phyloP scores from a whole-genome alignment of 2,329 filamentous ascomycete species.

The Aureobasidium subglaciale region DNA sequence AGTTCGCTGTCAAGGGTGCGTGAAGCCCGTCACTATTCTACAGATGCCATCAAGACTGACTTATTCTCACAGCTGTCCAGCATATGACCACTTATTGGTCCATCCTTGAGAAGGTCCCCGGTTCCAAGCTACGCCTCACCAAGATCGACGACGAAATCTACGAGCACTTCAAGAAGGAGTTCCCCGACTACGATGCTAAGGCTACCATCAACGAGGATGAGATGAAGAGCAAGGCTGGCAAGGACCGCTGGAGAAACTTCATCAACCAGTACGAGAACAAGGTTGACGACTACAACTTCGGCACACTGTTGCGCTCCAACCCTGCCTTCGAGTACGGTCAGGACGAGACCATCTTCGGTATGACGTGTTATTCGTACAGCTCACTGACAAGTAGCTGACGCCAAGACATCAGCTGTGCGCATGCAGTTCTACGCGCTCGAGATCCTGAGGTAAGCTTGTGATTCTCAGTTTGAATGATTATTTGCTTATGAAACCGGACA shows the following conservation, averaged over 20 bases:
- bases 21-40: background rate
- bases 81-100: slow-evolving; percentile 97
- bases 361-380: slow-evolving; percentile 23
- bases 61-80: slow-evolving; percentile 60
- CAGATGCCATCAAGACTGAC: background rate
- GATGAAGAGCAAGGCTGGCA: slow-evolving; percentile 96
- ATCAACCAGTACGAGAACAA: slow-evolving; percentile 90
- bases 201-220: slow-evolving; percentile 78
- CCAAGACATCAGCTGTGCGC: slow-evolving; percentile 45
- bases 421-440: slow-evolving; percentile 83
- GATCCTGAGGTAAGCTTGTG: slow-evolving; percentile 53
- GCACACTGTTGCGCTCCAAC: slow-evolving; percentile 78
- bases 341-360: slow-evolving; percentile 87
- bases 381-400: slow-evolving; percentile 3
- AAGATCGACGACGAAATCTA: slow-evolving; percentile 94
- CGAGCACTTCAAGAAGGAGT: slow-evolving; percentile 77
- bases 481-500: slow-evolving; percentile 27
- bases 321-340: slow-evolving; percentile 79
- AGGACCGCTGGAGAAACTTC: slow-evolving; percentile 91
- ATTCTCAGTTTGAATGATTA: background rate
- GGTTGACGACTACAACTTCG: slow-evolving; percentile 97
- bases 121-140: slow-evolving; percentile 82
- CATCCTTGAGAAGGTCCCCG: slow-evolving; percentile 83
- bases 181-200: slow-evolving; percentile 85
- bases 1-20: slow-evolving; percentile 91